A percentile compares a stretch with the other conserved stretches of the same genome.
phyloP scores from a whole-genome alignment of 2,329 filamentous ascomycete species.

The Aspergillus carbonarius region DNA sequence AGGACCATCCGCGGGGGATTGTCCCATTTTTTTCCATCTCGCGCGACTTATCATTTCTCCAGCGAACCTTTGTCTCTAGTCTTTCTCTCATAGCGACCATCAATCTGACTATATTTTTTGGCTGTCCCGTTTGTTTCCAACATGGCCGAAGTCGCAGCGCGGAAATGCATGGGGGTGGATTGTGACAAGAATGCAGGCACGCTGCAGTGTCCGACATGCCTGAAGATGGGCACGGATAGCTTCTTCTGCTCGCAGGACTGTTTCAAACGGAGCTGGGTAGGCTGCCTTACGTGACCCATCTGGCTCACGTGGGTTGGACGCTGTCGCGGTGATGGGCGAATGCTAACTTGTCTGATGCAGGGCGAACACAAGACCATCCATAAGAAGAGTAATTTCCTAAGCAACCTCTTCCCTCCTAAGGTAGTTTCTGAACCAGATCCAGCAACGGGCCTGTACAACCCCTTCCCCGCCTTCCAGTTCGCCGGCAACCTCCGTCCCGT shows the following conservation, averaged over 20 bases:
- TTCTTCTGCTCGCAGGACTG: constrained; percentile 98
- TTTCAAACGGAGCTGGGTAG: constrained; percentile 98
- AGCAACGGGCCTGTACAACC: constrained; percentile 88
- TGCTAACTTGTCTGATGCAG: constrained; percentile 48
- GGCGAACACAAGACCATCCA: constrained; percentile 77
- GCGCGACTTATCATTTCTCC: neutral
- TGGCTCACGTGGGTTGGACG: constrained; percentile 20
- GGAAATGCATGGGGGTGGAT: constrained; percentile 71
- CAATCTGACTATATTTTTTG: neutral
- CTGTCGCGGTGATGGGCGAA: neutral
- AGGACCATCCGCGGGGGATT: constrained; percentile 9
- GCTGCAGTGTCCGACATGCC: constrained; percentile 90
- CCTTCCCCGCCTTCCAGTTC: constrained; percentile 83
- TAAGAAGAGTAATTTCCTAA: constrained; percentile 76
- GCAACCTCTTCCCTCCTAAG: constrained; percentile 72
- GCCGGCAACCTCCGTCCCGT: constrained; percentile 80
- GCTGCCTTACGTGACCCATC: constrained; percentile 36
- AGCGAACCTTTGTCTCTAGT: neutral
- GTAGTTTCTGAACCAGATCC: constrained; percentile 87
- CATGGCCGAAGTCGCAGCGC: constrained; percentile 35
- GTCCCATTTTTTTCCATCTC: constrained; percentile 13
- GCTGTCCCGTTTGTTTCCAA: neutral
- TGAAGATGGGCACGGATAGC: constrained; percentile 86
- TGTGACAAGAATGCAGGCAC: constrained; percentile 83
- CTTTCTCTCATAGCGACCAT: neutral